Evolutionary conservation across 768 basidiomycete genomes (phyloP).

Genomic region (Pisolithus microcarpus): DNA sequence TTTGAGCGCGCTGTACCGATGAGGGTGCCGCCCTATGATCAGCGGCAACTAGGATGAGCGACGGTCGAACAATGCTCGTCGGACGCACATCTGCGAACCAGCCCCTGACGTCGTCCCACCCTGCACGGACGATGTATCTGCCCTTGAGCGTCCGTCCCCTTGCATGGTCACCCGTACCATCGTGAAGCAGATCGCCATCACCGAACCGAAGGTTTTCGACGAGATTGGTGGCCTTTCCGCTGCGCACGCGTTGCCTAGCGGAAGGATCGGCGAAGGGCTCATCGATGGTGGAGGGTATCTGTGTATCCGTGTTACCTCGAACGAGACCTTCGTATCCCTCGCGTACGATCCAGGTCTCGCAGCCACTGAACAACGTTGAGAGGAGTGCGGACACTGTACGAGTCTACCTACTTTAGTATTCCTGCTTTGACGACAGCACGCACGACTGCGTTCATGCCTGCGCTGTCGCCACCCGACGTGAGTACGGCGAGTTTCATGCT

Average conservation of each 20-base stretch:
- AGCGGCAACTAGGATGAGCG: not conserved
- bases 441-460: conserved; percentile 95
- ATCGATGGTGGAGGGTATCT: conserved; percentile 21
- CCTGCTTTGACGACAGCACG: conserved; percentile 89
- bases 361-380: conserved; percentile 53
- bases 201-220: conserved; percentile 77
- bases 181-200: conserved; percentile 66
- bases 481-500: conserved; percentile 90
- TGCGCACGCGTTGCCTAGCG: conserved; percentile 9
- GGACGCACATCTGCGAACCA: conserved; percentile 83
- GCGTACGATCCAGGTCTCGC: conserved; percentile 92
- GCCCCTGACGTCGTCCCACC: conserved; percentile 96
- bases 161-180: conserved; percentile 72
- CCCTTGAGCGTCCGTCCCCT: conserved; percentile 75
- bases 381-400: not conserved
- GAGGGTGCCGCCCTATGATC: conserved; percentile 76
- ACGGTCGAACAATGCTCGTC: not conserved
- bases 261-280: conserved; percentile 26
- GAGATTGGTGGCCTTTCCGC: conserved; percentile 32
- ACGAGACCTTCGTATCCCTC: conserved; percentile 99
- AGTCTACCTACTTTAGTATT: conserved; percentile 67
- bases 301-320: conserved; percentile 60
- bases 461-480: conserved; percentile 95
- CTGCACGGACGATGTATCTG: conserved; percentile 88
- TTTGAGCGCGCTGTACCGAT: conserved; percentile 90